Base-by-base conservation (phyloP, 108 stramenopile genomes). In the Cyclotella kingstonii region DNA sequence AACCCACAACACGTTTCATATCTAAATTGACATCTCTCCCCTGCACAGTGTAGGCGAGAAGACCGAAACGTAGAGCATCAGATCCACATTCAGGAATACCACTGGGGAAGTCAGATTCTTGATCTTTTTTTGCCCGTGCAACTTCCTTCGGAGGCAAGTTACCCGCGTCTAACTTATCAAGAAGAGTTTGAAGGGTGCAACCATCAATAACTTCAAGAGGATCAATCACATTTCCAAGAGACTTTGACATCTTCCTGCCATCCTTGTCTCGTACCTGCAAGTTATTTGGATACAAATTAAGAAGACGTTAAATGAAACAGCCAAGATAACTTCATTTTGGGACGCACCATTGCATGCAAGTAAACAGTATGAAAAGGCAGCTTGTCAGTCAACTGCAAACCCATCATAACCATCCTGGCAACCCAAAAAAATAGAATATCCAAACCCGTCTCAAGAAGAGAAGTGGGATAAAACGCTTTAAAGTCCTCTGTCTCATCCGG, bases 361-460 rank as follows among this genome's bases (percentile, higher is more conserved):
- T 95, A 99, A 5, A 99, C 98, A 18, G 94, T 95, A 48, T 87
- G 82, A 82, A 98, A 98, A 27, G 98, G 98, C 19, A 98, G 91
- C 42, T 67, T 77, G 60, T 95, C 92, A 21, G 94, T 97, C 55
- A 99, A 80, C 77, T 99, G 91, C 73, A 99, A 85, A 36, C 97
- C 95, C 96, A 99, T 96, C 97, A 99, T 98, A 31, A 99, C 98
- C 98, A 99, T 99, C 65, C 98, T 83, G 25, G 98, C 98, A 33
- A 99, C 98, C 98, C 98, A 99, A 79, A 99, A 99, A 86, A 99
- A 99, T 40, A 99, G 84, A 82, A 99, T 99, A 74, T 99, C 98
- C 56, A 86, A 81, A 8, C 98, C 98, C 22, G 98, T 99, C 73
- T 99, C 98, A 22, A 99, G 91, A 34, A 99, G 81, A n/a, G 90